Evolutionary conservation across 352 stramenopile species (phyloP).

Genomic region (Phytophthora pisi): DNA sequence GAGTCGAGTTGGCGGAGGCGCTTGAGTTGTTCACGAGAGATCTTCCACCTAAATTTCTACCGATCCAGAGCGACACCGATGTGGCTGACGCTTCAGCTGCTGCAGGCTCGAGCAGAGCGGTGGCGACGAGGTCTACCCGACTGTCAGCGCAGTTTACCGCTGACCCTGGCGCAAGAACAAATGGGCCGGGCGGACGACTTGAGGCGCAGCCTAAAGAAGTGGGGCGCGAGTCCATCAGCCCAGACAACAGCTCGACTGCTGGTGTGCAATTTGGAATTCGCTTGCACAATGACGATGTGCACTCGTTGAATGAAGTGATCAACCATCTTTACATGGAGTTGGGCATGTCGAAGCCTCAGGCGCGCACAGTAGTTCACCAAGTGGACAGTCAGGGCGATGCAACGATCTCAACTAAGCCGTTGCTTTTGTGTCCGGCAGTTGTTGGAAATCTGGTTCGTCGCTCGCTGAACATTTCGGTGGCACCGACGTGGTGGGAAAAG

Average conservation of each 20-base stretch:
- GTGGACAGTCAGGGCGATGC: slow-evolving; percentile 69
- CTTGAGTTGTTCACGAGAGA: slow-evolving; percentile 75
- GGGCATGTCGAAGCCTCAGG: slow-evolving; percentile 56
- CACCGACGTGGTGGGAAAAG: slow-evolving; percentile 69
- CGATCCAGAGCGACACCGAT: slow-evolving; percentile 47
- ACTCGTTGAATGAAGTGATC: slow-evolving; percentile 77
- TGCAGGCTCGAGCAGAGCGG: slow-evolving; percentile 4
- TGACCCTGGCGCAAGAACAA: slow-evolving; percentile 24
- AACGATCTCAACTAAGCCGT: slow-evolving; percentile 40
- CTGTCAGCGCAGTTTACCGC: slow-evolving; percentile 29
- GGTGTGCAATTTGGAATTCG: slow-evolving; percentile 57
- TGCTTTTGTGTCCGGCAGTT: slow-evolving; percentile 56
- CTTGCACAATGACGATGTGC: slow-evolving; percentile 88
- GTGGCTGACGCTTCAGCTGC: slow-evolving; percentile 26
- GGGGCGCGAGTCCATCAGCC: slow-evolving; percentile 16
- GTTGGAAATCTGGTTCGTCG: slow-evolving; percentile 61
- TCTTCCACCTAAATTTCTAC: slow-evolving; percentile 52
- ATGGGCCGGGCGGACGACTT: slow-evolving; percentile 33
- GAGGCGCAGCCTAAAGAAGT: slow-evolving; percentile 30
- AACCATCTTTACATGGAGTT: slow-evolving; percentile 66
- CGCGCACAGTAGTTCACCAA: slow-evolving; percentile 55
- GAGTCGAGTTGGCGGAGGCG: slow-evolving; percentile 71
- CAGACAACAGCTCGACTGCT: slow-evolving; percentile 5
- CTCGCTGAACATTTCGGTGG: slow-evolving; percentile 76
- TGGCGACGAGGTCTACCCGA: slow-evolving; percentile 15